Percentiles rank a stretch among this genome's conserved stretches.
phyloP scores from a whole-genome alignment of 192 early-diverging fungal genomes.

The Lobosporangium transversale region DNA sequence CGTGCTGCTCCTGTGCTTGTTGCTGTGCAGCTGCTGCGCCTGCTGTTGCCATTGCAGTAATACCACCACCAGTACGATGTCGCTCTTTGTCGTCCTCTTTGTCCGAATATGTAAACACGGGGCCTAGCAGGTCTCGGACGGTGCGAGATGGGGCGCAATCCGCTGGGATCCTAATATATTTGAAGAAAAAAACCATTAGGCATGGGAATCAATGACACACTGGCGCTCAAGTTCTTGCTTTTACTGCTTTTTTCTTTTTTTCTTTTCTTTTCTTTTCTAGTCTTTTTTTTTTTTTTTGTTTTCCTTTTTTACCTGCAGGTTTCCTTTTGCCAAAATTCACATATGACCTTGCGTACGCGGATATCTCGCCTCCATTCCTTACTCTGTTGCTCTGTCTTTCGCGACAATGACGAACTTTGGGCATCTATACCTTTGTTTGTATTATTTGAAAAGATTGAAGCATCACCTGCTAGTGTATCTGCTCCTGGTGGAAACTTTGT shows the following conservation, averaged over 20 bases:
- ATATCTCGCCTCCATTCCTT: conserved; percentile 32
- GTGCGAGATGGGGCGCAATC: conserved; percentile 8
- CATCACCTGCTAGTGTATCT: no score
- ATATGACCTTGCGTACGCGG: conserved; percentile 43
- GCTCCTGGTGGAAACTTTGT: no score
- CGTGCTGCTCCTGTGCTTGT: no score
- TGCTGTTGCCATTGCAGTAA: no score
- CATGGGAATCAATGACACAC: no score
- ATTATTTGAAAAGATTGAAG: background rate
- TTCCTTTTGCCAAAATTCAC: conserved; percentile 53
- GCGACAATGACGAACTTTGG: no score
- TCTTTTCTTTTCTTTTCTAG: no score
- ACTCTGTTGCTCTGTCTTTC: background rate
- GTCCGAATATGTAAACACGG: conserved; percentile 26
- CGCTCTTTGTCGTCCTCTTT: conserved; percentile 33
- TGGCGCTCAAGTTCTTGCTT: no score
- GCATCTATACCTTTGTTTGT: background rate
- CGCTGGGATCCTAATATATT: conserved; percentile 5
- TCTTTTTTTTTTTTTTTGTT: no score
- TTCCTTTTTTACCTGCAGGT: conserved; percentile 31
- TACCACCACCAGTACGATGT: background rate
- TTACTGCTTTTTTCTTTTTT: no score
- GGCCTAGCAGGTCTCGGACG: conserved; percentile 12
- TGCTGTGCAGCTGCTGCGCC: no score
- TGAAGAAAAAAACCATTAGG: background rate